Evolutionary conservation across 176 grass and related monocot species (phyloP), one percentile per base, ranked within the genome.

Genomic region (Neostapfia colusana): DNA sequence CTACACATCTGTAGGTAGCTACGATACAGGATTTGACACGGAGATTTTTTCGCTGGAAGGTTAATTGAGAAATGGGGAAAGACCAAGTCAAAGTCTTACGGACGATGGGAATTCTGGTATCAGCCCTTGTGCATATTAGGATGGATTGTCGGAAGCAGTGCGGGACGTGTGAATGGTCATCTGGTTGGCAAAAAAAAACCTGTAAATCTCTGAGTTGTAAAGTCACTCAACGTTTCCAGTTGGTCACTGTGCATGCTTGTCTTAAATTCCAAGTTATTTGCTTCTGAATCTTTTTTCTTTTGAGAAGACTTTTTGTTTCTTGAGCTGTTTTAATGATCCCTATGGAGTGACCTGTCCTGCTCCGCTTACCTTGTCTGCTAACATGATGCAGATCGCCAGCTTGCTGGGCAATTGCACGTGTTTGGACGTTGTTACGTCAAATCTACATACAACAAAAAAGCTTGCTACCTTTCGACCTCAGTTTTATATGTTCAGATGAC

Each of bases 151-250:
- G 69, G 83, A 79, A 63, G 44, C 43, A 43, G 25, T 35, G 18
- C n/a, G 54, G 31, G 36, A 67, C 25, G 41, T 74, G 24, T 75
- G 75, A 43, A 77, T 39, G 71, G 36, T 78, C 61, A 20, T 83
- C 21, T 34, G 54, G 21, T 70, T 62, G 35, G 7, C 24, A 70
- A 18, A 42, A 78, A 78, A 34, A 39, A 80, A 15, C 60, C 34
- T 80, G 71, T 55, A 81, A 66, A 79, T 84, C 24, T 49, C 26
- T 40, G 15, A 48, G 16, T 63, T 80, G n/a, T 83, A 42, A 24
- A 4, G 11, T 73, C 21, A 18, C 26, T 50, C 50, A n/a, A 57
- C 36, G 35, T 34, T 77, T 78, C 9, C 0, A 14, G 1, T 41
- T 59, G 60, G 67, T 13, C 16, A 10, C 11, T 73, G 50, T 9